phyloP scores from a whole-genome alignment of 495 filamentous ascomycete species.

The Talaromyces proteolyticus region DNA sequence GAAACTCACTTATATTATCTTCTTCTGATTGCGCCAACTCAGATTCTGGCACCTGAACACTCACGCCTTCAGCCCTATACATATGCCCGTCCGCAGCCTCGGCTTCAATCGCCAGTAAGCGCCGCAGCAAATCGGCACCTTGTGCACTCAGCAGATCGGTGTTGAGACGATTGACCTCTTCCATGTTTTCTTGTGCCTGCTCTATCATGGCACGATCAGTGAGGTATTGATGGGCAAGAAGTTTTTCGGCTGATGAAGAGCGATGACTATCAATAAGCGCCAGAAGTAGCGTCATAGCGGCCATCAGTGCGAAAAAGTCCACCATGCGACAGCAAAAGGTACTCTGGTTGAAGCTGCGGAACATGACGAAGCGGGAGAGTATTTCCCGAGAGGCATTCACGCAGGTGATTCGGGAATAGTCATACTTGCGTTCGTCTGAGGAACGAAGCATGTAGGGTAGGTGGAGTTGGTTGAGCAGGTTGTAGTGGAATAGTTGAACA shows the following conservation, averaged over 20 bases:
- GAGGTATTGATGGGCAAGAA: constrained; percentile 31
- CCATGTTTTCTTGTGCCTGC: constrained; percentile 31
- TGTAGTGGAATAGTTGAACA: constrained; percentile 33
- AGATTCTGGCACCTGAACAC: constrained; percentile 8
- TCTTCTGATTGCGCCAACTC: constrained; percentile 5
- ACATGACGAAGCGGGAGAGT: constrained; percentile 29
- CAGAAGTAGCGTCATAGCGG: constrained; percentile 25
- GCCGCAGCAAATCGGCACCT: constrained; percentile 23
- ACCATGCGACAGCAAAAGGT: constrained; percentile 37
- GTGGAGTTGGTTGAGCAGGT: constrained; percentile 20
- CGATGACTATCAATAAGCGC: constrained; percentile 7
- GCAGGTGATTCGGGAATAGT: constrained; percentile 31
- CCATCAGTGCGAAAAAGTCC: constrained; percentile 44
- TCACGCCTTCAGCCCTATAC: constrained; percentile 9
- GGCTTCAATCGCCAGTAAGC: constrained; percentile 26
- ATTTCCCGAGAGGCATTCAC: constrained; percentile 39
- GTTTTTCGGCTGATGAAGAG: constrained; percentile 1
- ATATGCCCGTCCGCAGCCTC: constrained; percentile 14
- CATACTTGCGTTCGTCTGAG: constrained; percentile 7
- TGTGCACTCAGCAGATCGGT: constrained; percentile 24
- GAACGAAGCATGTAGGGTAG: constrained; percentile 16
- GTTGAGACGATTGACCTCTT: constrained; percentile 19
- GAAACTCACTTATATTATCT: constrained; percentile 9
- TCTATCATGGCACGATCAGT: constrained; percentile 41
- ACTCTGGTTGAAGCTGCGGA: constrained; percentile 24